phyloP scores from a whole-genome alignment of 306 rosid genomes.

The Canavalia ensiformis region DNA sequence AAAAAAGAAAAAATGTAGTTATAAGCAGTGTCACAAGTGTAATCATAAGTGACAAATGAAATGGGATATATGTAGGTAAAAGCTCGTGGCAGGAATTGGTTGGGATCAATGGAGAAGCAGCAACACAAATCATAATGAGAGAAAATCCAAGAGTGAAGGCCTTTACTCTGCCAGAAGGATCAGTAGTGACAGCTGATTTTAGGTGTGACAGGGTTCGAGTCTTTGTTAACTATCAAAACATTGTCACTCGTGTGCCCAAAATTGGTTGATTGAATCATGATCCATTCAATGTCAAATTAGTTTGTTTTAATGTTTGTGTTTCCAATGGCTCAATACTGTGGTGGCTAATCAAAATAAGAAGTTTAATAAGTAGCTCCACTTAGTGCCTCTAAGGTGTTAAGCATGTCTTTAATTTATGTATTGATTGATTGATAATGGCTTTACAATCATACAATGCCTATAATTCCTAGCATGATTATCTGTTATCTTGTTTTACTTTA shows the following conservation, averaged over 20 bases:
- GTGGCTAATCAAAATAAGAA: neutral
- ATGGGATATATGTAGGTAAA: constrained; percentile 51
- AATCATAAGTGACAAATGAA: neutral
- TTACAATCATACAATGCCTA: neutral
- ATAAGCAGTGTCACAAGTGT: too few species aligned
- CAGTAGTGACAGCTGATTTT: constrained; percentile 51
- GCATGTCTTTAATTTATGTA: neutral
- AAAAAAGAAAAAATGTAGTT: too few species aligned
- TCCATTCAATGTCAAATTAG: neutral
- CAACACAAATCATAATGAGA: constrained; percentile 45
- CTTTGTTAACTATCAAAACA: too few species aligned
- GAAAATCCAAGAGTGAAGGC: constrained; percentile 57
- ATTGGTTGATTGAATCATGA: constrained; percentile 48
- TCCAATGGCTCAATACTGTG: neutral
- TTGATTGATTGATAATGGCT: neutral
- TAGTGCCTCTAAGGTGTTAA: too few species aligned
- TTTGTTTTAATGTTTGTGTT: neutral
- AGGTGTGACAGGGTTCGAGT: constrained; percentile 34
- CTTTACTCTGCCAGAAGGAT: constrained; percentile 50
- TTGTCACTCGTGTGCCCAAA: constrained; percentile 41
- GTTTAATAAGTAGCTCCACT: neutral
- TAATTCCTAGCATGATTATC: neutral
- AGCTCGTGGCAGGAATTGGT: constrained; percentile 68
- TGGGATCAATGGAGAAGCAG: constrained; percentile 56
- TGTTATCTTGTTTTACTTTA: neutral